Percentiles rank a stretch among this genome's conserved stretches.
phyloP scores from a whole-genome alignment of 352 stramenopile genomes.

The Pythium dissotocum region DNA sequence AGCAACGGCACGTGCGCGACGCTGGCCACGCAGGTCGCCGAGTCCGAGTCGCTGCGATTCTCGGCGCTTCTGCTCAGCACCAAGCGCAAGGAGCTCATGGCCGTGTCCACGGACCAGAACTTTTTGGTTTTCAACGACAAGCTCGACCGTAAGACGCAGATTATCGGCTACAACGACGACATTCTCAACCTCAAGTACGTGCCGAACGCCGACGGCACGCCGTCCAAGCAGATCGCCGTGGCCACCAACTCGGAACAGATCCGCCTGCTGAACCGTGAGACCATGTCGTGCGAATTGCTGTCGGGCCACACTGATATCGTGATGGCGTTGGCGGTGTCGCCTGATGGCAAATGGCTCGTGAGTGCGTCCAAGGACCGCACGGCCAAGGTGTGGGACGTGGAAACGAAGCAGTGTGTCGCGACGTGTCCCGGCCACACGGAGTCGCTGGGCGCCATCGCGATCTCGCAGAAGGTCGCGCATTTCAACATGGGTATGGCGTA shows the following conservation, averaged over 20 bases:
- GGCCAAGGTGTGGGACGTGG: slow-evolving; percentile 90
- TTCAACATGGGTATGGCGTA: slow-evolving; percentile 88
- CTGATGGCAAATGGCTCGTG: slow-evolving; percentile 88
- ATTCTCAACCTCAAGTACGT: slow-evolving; percentile 97
- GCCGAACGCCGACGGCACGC: slow-evolving; percentile 55
- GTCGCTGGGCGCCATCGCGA: slow-evolving; percentile 90
- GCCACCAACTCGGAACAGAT: slow-evolving; percentile 97
- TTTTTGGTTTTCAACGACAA: slow-evolving; percentile 81
- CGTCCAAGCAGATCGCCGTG: slow-evolving; percentile 86
- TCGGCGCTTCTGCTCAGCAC: slow-evolving; percentile 55
- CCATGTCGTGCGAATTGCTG: slow-evolving; percentile 93
- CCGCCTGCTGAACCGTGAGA: slow-evolving; percentile 91
- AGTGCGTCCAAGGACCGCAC: slow-evolving; percentile 95
- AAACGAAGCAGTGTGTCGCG: slow-evolving; percentile 75
- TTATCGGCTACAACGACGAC: slow-evolving; percentile 96
- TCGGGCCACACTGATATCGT: slow-evolving; percentile 98
- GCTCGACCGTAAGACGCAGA: slow-evolving; percentile 68
- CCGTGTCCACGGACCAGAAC: slow-evolving; percentile 85
- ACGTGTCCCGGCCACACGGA: slow-evolving; percentile 94
- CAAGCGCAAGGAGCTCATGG: slow-evolving; percentile 64
- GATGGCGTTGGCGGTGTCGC: slow-evolving; percentile 93
- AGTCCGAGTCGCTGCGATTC: slow-evolving; percentile 55
- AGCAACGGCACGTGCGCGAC: slow-evolving; percentile 36
- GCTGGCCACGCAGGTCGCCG: slow-evolving; percentile 48
- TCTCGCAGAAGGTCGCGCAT: slow-evolving; percentile 86